Percentiles rank a stretch among this genome's conserved stretches.
Conservation (phyloP, 2,329 filamentous ascomycete species). For the Apiospora pterosperma region DNA sequence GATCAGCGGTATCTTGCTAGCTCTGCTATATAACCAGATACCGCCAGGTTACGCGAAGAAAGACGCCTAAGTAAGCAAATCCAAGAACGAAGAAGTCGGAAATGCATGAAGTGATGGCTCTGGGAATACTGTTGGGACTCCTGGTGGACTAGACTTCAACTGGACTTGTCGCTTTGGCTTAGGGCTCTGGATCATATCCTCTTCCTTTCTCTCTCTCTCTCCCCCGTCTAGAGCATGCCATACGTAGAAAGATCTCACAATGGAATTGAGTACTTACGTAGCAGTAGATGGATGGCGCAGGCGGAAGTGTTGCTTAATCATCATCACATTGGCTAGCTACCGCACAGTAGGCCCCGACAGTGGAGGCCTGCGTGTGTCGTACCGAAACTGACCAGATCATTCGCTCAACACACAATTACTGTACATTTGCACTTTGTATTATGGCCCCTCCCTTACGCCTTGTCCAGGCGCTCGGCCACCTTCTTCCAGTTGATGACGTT, state of each 20-base stretch:
- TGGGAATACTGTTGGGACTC: too few relatives aligned
- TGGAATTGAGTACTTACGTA: not conserved
- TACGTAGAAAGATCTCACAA: not conserved
- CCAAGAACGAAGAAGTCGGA: fast-evolving
- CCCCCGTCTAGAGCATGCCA: not conserved
- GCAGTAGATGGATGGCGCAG: not conserved
- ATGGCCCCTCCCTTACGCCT: constrained; percentile 15
- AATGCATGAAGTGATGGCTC: too few relatives aligned
- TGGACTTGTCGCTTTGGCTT: too few relatives aligned
- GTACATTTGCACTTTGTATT: not conserved
- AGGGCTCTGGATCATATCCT: too few relatives aligned
- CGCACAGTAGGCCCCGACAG: not conserved
- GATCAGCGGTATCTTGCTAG: not conserved
- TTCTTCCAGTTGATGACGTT: constrained; percentile 70
- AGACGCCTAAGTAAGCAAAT: not conserved
- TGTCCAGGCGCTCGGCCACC: constrained; percentile 26
- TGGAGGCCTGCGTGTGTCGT: not conserved
- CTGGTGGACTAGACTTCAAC: too few relatives aligned
- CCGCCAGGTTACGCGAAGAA: not conserved
- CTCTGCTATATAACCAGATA: not conserved
- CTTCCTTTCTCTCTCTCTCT: too few relatives aligned
- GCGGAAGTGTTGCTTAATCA: not conserved
- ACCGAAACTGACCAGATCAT: not conserved
- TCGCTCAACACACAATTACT: not conserved
- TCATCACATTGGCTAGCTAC: not conserved